Base-by-base conservation (phyloP, 495 filamentous ascomycete species). In the Massariosphaeria phaeospora region DNA sequence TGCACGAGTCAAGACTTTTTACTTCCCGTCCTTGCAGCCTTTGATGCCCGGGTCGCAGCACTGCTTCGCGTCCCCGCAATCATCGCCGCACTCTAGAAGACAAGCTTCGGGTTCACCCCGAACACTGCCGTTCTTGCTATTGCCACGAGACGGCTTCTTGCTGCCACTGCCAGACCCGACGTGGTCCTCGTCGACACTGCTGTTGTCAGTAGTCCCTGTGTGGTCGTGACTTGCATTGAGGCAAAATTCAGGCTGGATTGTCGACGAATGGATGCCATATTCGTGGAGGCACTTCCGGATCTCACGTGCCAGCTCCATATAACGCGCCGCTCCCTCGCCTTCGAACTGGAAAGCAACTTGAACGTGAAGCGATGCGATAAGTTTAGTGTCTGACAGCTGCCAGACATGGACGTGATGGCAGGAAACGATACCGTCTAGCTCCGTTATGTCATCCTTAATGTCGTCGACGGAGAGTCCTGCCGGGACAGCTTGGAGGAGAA, bases 371-470 rank as follows among this genome's bases (percentile, higher is more conserved):
- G 84, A 89, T 3, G 94, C 90, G 17, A 98, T 84, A 27, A 94
- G 75, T 72, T 96, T 95, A 11, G 89, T 88, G 64, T 96, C 91
- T 35, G 84, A 93, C 24, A 98, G 79, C 68, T 96, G 91, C 93
- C 93, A 98, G 55, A 98, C 90, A 68, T 98, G 93, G 10, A 98
- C 76, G 64, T 98, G 90, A 71, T 98, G 93, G 52, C 90, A 93
- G 65, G 84, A 86, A 55, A 89, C 72, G 29, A 98, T 82, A 36
- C 91, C 91, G 0, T 82, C 85, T 12, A 97, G 81, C 20, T 78
- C 70, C 59, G 88, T 78, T 50, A 98, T 95, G 67, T 98, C 93
- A 48, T 86, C 83, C 61, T 91, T 87, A 73, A 98, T 91, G 47
- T 96, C 85, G 54, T 91, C 85, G 48, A 96, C 78, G 51, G 83